A percentile compares a stretch with the other conserved stretches of the same genome.
phyloP scores from a whole-genome alignment of 805 yeast genomes.

The Pachysolen tannophilus region DNA sequence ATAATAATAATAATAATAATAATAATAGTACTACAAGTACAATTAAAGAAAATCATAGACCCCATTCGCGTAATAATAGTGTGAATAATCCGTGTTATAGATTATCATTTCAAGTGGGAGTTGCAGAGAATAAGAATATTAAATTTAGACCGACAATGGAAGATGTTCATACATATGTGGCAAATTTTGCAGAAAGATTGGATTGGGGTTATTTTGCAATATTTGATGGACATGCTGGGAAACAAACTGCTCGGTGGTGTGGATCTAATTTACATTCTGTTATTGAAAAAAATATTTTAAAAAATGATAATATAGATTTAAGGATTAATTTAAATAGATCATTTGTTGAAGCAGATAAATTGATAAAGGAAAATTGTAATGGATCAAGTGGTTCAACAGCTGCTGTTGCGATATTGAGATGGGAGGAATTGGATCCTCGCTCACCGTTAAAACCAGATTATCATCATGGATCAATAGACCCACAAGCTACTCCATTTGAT shows the following conservation, averaged over 20 bases:
- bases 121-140: constrained; percentile 80
- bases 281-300: constrained; percentile 49
- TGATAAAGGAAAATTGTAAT: constrained; percentile 48
- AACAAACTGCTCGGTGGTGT: constrained; percentile 90
- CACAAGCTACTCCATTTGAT: constrained; percentile 28
- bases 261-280: constrained; percentile 75
- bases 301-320: constrained; percentile 42
- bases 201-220: constrained; percentile 96
- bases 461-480: too few species aligned
- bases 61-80: too few species aligned
- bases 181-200: constrained; percentile 81
- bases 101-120: constrained; percentile 77
- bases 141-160: constrained; percentile 88
- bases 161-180: constrained; percentile 89
- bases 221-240: constrained; percentile 97
- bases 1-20: too few species aligned
- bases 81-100: constrained; percentile 37
- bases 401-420: constrained; percentile 82
- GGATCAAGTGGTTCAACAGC: constrained; percentile 93
- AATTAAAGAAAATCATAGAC: too few species aligned
- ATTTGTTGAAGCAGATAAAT: constrained; percentile 68
- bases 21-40: too few species aligned
- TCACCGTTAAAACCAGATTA: neutral
- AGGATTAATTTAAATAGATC: constrained; percentile 60
- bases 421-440: constrained; percentile 49